These are phyloP conservation scores for Metschnikowia drakensbergensis DNA, from an alignment of 805 yeast species.

Conservation along the genomic window DNA sequence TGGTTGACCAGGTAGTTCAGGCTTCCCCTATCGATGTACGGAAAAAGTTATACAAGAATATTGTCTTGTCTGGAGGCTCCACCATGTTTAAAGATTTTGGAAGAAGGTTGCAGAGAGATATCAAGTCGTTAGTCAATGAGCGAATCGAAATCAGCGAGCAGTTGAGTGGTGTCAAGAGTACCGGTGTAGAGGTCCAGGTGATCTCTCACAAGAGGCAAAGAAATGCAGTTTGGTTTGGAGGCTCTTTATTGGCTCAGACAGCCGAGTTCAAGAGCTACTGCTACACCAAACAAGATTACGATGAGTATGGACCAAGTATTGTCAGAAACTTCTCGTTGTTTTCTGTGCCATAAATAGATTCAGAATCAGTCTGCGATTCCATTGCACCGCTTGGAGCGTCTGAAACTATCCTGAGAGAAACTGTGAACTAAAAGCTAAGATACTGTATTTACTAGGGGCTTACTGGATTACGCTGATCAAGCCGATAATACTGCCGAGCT, in stretches of 20 bases:
- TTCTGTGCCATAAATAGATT: constrained; percentile 63
- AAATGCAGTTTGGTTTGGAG: constrained; percentile 99
- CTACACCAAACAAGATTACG: constrained; percentile 95
- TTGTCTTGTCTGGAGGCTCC: constrained; percentile 95
- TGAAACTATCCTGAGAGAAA: neutral
- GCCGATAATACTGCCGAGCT: no score
- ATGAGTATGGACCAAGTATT: constrained; percentile 95
- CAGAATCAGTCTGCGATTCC: neutral
- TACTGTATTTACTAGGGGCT: neutral
- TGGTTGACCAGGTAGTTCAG: constrained; percentile 93
- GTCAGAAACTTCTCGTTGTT: constrained; percentile 95
- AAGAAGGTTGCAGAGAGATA: constrained; percentile 92
- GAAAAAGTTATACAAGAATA: constrained; percentile 91
- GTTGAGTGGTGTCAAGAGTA: constrained; percentile 68
- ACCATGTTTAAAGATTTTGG: constrained; percentile 99
- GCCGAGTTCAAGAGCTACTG: constrained; percentile 95
- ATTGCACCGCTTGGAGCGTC: neutral
- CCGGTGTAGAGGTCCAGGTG: constrained; percentile 96
- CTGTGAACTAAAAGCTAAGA: neutral
- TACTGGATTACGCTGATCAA: neutral
- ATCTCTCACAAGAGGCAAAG: constrained; percentile 96
- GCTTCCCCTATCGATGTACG: constrained; percentile 96
- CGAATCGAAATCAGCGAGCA: constrained; percentile 81
- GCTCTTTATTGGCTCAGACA: constrained; percentile 93
- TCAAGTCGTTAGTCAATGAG: constrained; percentile 80